Percentiles rank a stretch among this genome's conserved stretches.
Conservation (phyloP, 2,329 filamentous ascomycete genomes). For the Aspergillus novofumigatus region DNA sequence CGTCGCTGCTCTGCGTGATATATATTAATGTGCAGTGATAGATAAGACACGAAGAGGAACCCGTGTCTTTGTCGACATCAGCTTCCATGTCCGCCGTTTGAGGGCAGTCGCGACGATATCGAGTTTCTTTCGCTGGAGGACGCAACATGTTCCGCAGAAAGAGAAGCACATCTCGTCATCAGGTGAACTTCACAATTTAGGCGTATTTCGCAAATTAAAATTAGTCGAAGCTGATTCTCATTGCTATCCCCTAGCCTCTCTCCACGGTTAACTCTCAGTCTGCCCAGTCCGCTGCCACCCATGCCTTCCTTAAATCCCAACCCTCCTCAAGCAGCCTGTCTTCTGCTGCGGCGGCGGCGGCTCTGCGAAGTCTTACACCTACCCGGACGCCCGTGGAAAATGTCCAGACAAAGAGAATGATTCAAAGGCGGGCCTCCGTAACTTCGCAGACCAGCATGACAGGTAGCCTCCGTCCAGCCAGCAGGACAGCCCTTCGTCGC, state of each 20-base stretch:
- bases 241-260: slow-evolving; percentile 48
- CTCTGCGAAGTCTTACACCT: slow-evolving; percentile 71
- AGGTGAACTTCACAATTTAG: slow-evolving; percentile 16
- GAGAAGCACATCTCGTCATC: slow-evolving; percentile 41
- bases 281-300: slow-evolving; percentile 74
- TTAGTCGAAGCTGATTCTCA: background rate
- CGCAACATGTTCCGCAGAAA: slow-evolving; percentile 39
- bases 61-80: background rate
- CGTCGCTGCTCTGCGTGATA: background rate
- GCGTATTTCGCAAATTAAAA: background rate
- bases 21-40: background rate
- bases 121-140: slow-evolving; percentile 7
- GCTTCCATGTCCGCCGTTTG: slow-evolving; percentile 2
- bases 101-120: slow-evolving; percentile 2
- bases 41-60: background rate
- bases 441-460: slow-evolving; percentile 60
- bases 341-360: slow-evolving; percentile 79
- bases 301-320: slow-evolving; percentile 70
- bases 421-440: slow-evolving; percentile 66
- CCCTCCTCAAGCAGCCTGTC: slow-evolving; percentile 66
- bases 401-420: slow-evolving; percentile 81
- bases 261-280: slow-evolving; percentile 64
- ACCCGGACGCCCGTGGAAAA: slow-evolving; percentile 76
- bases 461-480: slow-evolving; percentile 38
- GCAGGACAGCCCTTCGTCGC: slow-evolving; percentile 53